Base-by-base conservation (phyloP, 805 yeast species). In the Starmerella vitae region DNA sequence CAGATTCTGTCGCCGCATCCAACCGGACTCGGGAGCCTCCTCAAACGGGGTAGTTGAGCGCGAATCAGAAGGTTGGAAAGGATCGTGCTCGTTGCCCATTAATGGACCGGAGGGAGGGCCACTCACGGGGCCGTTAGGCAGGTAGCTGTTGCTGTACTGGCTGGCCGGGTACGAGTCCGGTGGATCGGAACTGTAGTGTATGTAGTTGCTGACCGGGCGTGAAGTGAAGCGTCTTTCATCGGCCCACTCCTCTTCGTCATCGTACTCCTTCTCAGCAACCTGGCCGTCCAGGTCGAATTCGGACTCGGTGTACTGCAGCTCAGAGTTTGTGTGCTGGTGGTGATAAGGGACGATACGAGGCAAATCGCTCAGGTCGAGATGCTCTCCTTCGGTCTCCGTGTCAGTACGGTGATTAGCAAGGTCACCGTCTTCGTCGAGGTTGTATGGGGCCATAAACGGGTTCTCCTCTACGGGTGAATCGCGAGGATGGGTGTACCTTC, bases 1-100 rank as follows among this genome's bases (percentile, higher is more conserved):
- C 27, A 47, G 42, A 32, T 50, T 49, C 44, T 56, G 62, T 5
- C 62, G 58, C 26, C 55, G 50, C 24, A 47, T 51, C 53, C 63
- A 54, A 25, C 48, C 46, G 15, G 34, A 31, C 14, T 31, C 34
- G 8, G 34, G 22, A n/a, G 34, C 34, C 34, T 31, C 34, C n/a
- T 31, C 34, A 17, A 20, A 31, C 15, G 34, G 34, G 17, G 34
- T 31, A 8, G 26, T 31, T n/a, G 34, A 19, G 17, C 34, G 24
- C 24, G 34, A 31, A 18, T 5, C 5, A 14, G n/a, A 6, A n/a
- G 25, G 15, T 5, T 20, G 26, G 26, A 31, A 31, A 5, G 34
- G 34, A 17, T 31, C 34, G 15, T 18, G 10, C 12, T 31, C 34
- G 17, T 13, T n/a, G 6, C 25, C 34, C 20, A n/a, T 8, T 10